Conservation (phyloP, 805 yeast genomes). For the Starmerella stigmatis region DNA sequence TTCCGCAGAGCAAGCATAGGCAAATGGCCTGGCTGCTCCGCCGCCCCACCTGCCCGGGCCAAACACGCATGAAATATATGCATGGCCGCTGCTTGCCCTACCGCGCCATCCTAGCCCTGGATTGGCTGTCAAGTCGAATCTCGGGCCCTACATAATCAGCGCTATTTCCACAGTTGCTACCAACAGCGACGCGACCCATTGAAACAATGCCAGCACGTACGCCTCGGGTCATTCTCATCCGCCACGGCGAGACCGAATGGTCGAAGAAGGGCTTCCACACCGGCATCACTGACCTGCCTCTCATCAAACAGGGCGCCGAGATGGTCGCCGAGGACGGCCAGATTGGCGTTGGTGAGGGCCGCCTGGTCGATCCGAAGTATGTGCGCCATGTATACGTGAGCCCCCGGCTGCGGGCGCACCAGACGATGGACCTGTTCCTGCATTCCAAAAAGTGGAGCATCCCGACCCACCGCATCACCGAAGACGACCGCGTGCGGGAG, state of each 20-base stretch:
- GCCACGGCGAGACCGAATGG: constrained; percentile 79
- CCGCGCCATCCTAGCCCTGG: too few relatives aligned
- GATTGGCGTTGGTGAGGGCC: constrained; percentile 48
- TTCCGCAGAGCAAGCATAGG: too few relatives aligned
- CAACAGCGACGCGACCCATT: neutral
- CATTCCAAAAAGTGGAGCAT: constrained; percentile 35
- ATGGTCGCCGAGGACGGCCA: constrained; percentile 70
- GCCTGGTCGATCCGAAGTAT: constrained; percentile 52
- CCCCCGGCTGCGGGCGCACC: constrained; percentile 70
- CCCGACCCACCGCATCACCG: constrained; percentile 21
- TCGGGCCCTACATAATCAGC: constrained; percentile 1
- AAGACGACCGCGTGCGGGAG: constrained; percentile 61
- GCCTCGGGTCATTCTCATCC: constrained; percentile 33
- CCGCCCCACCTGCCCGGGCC: too few relatives aligned
- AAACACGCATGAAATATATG: too few relatives aligned
- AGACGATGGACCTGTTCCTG: constrained; percentile 58
- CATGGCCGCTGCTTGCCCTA: too few relatives aligned
- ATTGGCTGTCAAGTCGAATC: too few relatives aligned
- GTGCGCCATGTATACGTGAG: constrained; percentile 62
- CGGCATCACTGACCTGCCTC: constrained; percentile 67
- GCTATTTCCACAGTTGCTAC: neutral
- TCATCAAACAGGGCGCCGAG: constrained; percentile 65
- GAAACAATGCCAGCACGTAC: constrained; percentile 21
- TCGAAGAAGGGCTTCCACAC: constrained; percentile 89
- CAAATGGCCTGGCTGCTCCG: too few relatives aligned